Evolutionary conservation across 2,329 filamentous ascomycete genomes (phyloP).

Genomic region (Phyllosticta citriasiana): DNA sequence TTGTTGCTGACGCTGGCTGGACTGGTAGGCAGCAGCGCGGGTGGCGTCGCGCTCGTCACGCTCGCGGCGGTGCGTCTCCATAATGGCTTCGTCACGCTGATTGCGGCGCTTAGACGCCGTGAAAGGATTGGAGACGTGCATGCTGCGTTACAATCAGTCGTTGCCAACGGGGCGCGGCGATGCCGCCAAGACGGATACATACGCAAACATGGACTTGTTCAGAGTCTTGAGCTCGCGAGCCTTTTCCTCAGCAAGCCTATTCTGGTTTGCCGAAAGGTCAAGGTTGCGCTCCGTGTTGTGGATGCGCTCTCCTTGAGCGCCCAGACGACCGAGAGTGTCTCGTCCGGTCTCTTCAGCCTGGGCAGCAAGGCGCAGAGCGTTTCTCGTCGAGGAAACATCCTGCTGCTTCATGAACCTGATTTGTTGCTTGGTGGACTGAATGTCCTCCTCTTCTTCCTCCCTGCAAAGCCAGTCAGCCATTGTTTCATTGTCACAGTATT

Average conservation of each 20-base stretch:
- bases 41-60: slow-evolving; percentile 48
- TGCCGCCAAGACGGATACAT: slow-evolving; percentile 38
- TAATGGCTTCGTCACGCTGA: slow-evolving; percentile 57
- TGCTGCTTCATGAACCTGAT: slow-evolving; percentile 68
- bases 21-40: slow-evolving; percentile 42
- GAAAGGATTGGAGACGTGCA: slow-evolving; percentile 40
- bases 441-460: slow-evolving; percentile 62
- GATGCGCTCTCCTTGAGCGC: slow-evolving; percentile 62
- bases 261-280: slow-evolving; percentile 68
- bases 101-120: slow-evolving; percentile 47
- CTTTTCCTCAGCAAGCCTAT: slow-evolving; percentile 68
- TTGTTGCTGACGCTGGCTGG: slow-evolving; percentile 53
- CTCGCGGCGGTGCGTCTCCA: slow-evolving; percentile 54
- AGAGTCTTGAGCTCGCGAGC: slow-evolving; percentile 74
- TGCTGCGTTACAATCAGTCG: slow-evolving; percentile 1
- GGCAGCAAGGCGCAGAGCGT: slow-evolving; percentile 57
- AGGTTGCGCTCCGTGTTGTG: slow-evolving; percentile 70
- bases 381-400: slow-evolving; percentile 61
- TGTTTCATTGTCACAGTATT: not conserved
- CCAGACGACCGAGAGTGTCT: slow-evolving; percentile 62
- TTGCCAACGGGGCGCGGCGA: slow-evolving; percentile 41
- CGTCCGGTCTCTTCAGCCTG: slow-evolving; percentile 62
- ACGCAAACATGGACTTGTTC: slow-evolving; percentile 86
- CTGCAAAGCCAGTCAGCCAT: not conserved
- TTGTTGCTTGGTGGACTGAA: slow-evolving; percentile 62